Base-by-base conservation (phyloP, 225 moss, liverwort and hornwort genomes). In the Physcomitrellopsis africana region DNA sequence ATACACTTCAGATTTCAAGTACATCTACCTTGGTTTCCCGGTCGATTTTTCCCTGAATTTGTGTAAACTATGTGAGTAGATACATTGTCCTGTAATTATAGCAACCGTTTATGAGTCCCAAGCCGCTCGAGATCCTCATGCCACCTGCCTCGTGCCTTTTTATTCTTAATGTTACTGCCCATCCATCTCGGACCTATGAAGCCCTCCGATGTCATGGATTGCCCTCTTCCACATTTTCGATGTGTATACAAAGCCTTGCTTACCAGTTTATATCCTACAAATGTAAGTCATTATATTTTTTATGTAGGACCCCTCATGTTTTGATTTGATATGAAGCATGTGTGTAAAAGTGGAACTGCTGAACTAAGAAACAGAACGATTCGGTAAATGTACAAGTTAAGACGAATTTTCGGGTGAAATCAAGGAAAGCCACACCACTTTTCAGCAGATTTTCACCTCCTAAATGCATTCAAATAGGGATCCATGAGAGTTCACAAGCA, bases 61-160 rank as follows among this genome's bases (percentile, higher is more conserved):
- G 63, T 68, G 59, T n/a, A 63, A 62, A 23, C 44, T 26, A 72
- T 24, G 27, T 13, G n/a, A 67, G 19, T n/a, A 13, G 68, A 29
- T 47, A 26, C 70, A 20, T 32, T 22, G 59, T 78, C 60, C 61
- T 27, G 60, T 53, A 19, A 18, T 79, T 20, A 16, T 27, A 47
- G 61, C 41, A 74, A 81, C 84, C 67, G 70, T 74, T 66, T 43
- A 73, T 54, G 54, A 55, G 61, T 76, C 65, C 17, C 44, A 49
- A 37, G 17, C 45, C 58, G 29, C 62, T 13, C 49, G 56, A 7
- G 22, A 47, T 49, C 20, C 43, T 77, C 70, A 49, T 73, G 48
- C 60, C 60, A 69, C 41, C 60, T 75, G 16, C n/a, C 60, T 56
- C 58, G 63, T 80, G 41, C 69, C 58, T 69, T 68, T 18, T 18